Base-by-base conservation (phyloP, 495 filamentous ascomycete species). In the Penicillium pulvis region DNA sequence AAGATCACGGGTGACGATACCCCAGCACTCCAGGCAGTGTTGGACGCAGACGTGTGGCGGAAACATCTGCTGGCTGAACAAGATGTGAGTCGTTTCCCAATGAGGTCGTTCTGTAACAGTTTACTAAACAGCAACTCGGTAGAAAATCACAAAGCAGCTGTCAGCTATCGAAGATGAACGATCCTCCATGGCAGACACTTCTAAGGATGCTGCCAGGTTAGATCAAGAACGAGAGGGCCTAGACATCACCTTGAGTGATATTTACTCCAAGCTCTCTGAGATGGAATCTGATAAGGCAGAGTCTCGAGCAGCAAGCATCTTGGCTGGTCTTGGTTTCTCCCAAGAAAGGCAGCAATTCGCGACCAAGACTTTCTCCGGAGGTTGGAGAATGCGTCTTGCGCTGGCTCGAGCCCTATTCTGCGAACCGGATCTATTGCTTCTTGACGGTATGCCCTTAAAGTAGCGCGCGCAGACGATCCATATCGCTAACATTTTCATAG, bases 261-360 rank as follows among this genome's bases (percentile, higher is more conserved):
- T 98, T 53, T 90, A 98, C 62, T 70, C 82, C 17, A 99, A 99
- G 72, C 85, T 99, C 39, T 83, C 94, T 30, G 94, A 99, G 71
- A 99, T 99, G 94, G 95, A 99, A 67, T 97, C 94, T 2, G 94
- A 99, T 74, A 98, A 96, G 77, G 94, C 94, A 48, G 94, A 98
- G 67, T 89, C 95, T 56, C 82, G 95, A 67, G 94, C 94, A 8
- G 94, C 94, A 12, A 95, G 89, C 67, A 99, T 99, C 64, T 80
- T 99, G 55, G 95, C 95, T 31, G 94, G 94, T 83, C 84, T 99
- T 49, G 94, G 94, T 60, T 99, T 99, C 83, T 97, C 95, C 0
- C 74, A 88, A 39, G 95, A 99, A 70, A 83, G 93, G 26, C 94
- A 99, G 66, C 90, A 96, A 59, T 93, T 83, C 62, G 87, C 94